Base-by-base conservation (phyloP, 495 filamentous ascomycete genomes). In the Podospora pseudopauciseta region DNA sequence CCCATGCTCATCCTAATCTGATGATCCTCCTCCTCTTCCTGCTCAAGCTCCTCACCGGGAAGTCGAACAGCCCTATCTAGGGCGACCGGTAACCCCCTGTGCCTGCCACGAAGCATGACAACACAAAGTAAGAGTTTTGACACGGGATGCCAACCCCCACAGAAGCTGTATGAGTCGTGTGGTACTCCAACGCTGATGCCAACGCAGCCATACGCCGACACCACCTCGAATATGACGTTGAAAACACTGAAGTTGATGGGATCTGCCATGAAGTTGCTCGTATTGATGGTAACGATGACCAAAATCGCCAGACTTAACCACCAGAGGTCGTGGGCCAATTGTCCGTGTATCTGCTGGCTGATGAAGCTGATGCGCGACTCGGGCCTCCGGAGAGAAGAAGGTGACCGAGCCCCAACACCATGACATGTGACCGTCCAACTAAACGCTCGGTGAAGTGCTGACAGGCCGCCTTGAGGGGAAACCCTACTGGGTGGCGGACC, bases 291-390 rank as follows among this genome's bases (percentile, higher is more conserved):
- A 60, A 87, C 82, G 72, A 97, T 93, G 67, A 92, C 81, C 23
- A 92, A 80, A n/a, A 85, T 80, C 27, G 91, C 91, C 3, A 92
- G 76, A 0, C 89, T 88, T 16, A 97, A 85, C 88, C 89, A 94
- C 92, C 92, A 96, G 3, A 94, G 77, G 72, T 97, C 93, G 77
- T 96, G 92, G 44, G 91, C 88, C 9, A 96, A 86, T 73, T 96
- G 92, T 39, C 89, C 88, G 44, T 89, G 88, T 11, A 97, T 83
- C 68, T 96, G 88, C 64, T 87, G 87, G n/a, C 79, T 79, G 61
- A 88, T 78, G 72, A 87, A 87, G 74, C 73, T 76, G 54, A 80
- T 77, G 18, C 74, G 76, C 44, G 73, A 79, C 63, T 80, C 74
- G 4, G 69, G 66, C 15, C 59, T 67, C 9, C 72, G 59, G 53